Evolutionary conservation across 805 yeast genomes (phyloP), one percentile per base, ranked within the genome.

Genomic region (Debaryomyces castellii): DNA sequence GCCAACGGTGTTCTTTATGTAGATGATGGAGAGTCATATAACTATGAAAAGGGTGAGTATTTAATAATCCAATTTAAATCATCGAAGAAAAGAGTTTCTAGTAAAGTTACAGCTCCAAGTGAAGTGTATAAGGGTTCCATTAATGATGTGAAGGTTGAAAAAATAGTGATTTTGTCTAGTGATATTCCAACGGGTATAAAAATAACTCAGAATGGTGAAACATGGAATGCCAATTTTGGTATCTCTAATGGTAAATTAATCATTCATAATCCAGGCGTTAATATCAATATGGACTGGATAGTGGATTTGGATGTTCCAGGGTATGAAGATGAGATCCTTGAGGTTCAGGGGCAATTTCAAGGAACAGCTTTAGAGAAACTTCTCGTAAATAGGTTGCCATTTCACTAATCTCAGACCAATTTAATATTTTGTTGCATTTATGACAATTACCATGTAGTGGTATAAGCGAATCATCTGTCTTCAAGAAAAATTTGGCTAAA

Each of bases 1-100:
- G 89, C 91, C 0, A 62, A 63, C 0, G 87, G 87, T 1, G 62
- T 67, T 14, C 60, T 91, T 25, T 91, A 90, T 61, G 64, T 86
- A 30, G 98, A 91, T 62, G 98, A 91, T 63, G 96, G 96, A 12
- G 87, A 83, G 53, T 74, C 91, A 0, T 87, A 77, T 53, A 77
- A 71, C 37, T 81, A 81, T 59, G 46, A 61, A 25, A 52, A 66
- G 1, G 86, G 85, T 5, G 82, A 80, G 22, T 83, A 50, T 55
- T 44, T 81, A 2, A 61, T 68, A 37, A 57, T 80, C 1, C 55
- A 68, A 1, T 73, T 87, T 27, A 51, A 51, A 2, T 69, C 73
- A 14, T 54, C 62, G 10, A 64, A 67, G 17, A 62, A 67, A n/a
- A 44, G 46, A 6, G 47, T 82, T 3, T 21, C 17, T 10, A 46